These are phyloP conservation scores for Penicillium sp. DNA, from an alignment of 2,329 filamentous ascomycete genomes.

Conservation along the genomic window DNA sequence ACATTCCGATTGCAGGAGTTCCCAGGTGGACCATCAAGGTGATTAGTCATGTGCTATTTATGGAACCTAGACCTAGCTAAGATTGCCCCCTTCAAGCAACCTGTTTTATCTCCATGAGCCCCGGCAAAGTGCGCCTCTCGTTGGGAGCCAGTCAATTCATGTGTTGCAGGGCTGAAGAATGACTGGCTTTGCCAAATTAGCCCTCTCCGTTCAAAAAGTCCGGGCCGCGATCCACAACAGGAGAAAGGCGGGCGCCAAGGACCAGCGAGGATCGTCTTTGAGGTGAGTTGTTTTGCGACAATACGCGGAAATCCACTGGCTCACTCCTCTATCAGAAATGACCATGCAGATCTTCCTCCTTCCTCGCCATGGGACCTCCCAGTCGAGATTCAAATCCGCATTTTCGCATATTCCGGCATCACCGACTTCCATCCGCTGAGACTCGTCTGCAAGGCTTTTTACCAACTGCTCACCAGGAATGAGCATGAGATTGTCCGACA, in stretches of 20 bases:
- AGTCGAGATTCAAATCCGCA: constrained; percentile 44
- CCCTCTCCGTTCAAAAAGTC: constrained; percentile 34
- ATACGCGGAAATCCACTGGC: background rate
- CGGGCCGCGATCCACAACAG: constrained; percentile 32
- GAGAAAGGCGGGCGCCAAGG: constrained; percentile 30
- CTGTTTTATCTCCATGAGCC: constrained; percentile 3
- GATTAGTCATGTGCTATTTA: constrained; percentile 9
- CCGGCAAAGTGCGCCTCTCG: constrained; percentile 1
- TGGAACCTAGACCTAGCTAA: background rate
- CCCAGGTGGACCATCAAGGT: background rate
- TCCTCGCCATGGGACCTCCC: constrained; percentile 44
- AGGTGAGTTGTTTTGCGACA: constrained; percentile 3
- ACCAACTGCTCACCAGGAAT: constrained; percentile 37
- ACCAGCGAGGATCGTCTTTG: constrained; percentile 19
- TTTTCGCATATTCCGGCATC: constrained; percentile 43
- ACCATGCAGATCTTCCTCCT: constrained; percentile 26
- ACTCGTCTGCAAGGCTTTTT: constrained; percentile 43
- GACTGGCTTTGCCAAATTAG: constrained; percentile 36
- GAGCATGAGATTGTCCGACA: constrained; percentile 44
- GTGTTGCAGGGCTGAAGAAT: constrained; percentile 31
- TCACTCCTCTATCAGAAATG: constrained; percentile 15
- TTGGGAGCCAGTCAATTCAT: constrained; percentile 30
- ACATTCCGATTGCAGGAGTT: background rate
- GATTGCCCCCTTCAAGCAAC: background rate
- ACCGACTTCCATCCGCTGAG: constrained; percentile 38